Percentiles rank a stretch among this genome's conserved stretches.
These are phyloP conservation scores for Lumnitzera littorea DNA, from an alignment of 345 rosid genomes.

Conservation along the genomic window DNA sequence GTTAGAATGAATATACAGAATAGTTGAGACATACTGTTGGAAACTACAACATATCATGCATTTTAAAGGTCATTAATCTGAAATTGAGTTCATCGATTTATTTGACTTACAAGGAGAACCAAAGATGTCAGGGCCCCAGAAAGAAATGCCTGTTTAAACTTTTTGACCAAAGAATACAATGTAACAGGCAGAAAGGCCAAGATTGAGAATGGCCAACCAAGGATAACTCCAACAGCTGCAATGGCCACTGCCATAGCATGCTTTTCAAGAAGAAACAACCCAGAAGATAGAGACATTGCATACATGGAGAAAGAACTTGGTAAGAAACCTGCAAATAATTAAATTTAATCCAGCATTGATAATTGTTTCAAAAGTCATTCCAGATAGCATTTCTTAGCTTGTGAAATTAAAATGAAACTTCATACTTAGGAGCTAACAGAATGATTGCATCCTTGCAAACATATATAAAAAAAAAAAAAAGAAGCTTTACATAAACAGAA, in stretches of 20 bases:
- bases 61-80: neutral
- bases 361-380: neutral
- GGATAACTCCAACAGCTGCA: constrained; percentile 74
- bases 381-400: constrained; percentile 1
- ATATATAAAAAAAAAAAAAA: neutral
- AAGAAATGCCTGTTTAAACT: constrained; percentile 59
- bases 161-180: constrained; percentile 50
- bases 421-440: neutral
- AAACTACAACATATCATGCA: neutral
- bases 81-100: neutral
- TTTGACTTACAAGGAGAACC: constrained; percentile 54
- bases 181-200: constrained; percentile 87
- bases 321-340: constrained; percentile 58
- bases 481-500: constrained; percentile 1
- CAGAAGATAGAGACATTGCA: constrained; percentile 90
- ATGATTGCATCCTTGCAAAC: neutral
- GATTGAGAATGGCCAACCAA: constrained; percentile 97
- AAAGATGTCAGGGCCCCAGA: constrained; percentile 63
- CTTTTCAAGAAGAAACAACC: constrained; percentile 79
- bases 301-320: constrained; percentile 99
- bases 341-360: neutral
- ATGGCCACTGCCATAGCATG: constrained; percentile 64
- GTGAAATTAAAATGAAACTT: neutral
- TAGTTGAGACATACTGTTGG: neutral
- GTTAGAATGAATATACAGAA: constrained; percentile 6